A percentile compares a stretch with the other conserved stretches of the same genome.
Conservation (phyloP, 768 basidiomycete genomes). For the Trametes maxima region DNA sequence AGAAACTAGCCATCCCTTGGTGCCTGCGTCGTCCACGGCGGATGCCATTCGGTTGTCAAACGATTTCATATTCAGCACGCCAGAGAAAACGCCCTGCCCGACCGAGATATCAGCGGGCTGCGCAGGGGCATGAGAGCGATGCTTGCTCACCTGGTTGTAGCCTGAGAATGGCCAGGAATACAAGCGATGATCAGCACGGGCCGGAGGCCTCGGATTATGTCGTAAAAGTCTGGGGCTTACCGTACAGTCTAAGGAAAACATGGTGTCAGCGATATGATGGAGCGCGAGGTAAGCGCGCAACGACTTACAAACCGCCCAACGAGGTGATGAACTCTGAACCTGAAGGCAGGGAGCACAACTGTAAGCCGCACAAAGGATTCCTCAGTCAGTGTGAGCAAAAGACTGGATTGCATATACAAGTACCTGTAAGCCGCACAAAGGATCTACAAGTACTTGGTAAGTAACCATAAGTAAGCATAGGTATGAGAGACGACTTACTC, state of each 20-base stretch:
- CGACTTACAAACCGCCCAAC: slow-evolving; percentile 69
- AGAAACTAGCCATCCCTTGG: slow-evolving; percentile 72
- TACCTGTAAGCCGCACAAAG: no score
- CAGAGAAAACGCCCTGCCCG: slow-evolving; percentile 70
- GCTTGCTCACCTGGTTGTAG: slow-evolving; percentile 57
- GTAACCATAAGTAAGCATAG: no score
- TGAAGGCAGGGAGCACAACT: no score
- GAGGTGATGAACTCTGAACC: slow-evolving; percentile 85
- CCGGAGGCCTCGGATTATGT: not conserved
- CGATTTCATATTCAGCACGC: slow-evolving; percentile 63
- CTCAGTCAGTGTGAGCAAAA: no score
- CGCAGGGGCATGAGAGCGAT: not conserved
- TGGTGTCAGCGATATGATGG: slow-evolving; percentile 8
- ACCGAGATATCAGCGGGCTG: slow-evolving; percentile 11
- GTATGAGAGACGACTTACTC: no score
- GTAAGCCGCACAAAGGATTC: no score
- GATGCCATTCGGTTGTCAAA: slow-evolving; percentile 58
- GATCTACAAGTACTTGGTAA: no score
- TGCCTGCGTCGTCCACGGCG: slow-evolving; percentile 51
- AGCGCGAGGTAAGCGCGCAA: not conserved
- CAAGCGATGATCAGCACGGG: not conserved
- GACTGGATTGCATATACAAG: no score
- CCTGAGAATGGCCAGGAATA: slow-evolving; percentile 38
- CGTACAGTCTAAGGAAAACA: slow-evolving; percentile 53
- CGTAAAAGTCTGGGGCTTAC: slow-evolving; percentile 37